Evolutionary conservation across 495 filamentous ascomycete genomes (phyloP).

Genomic region (Penicillium silybi): DNA sequence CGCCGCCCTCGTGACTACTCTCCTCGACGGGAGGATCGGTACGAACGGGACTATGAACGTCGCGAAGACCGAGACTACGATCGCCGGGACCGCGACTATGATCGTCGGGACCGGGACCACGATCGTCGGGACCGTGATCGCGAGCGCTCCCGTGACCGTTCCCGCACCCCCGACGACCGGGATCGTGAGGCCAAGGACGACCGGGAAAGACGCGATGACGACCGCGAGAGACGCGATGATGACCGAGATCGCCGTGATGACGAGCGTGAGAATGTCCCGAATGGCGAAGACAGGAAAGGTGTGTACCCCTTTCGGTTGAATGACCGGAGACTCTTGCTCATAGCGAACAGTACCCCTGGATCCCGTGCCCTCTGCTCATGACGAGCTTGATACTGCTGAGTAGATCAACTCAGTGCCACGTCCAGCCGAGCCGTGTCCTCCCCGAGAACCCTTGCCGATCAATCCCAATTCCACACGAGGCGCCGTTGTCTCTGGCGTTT

Average conservation of each 20-base stretch:
- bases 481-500: not conserved
- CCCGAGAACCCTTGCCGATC: not conserved
- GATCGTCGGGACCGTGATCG: conserved; percentile 62
- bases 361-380: conserved; percentile 78
- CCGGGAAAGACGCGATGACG: conserved; percentile 32
- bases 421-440: conserved; percentile 1
- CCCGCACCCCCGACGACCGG: conserved; percentile 57
- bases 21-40: conserved; percentile 86
- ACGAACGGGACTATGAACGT: conserved; percentile 67
- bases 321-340: conserved; percentile 9
- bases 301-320: conserved; percentile 21
- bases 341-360: conserved; percentile 52
- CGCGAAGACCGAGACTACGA: conserved; percentile 63
- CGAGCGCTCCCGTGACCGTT: conserved; percentile 56
- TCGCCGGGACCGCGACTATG: conserved; percentile 66
- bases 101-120: conserved; percentile 61
- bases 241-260: conserved; percentile 55
- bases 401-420: conserved; percentile 43
- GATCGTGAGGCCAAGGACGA: conserved; percentile 60
- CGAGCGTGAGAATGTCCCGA: conserved; percentile 46
- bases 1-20: conserved; percentile 79
- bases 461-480: not conserved
- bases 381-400: conserved; percentile 97
- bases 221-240: conserved; percentile 61
- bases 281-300: conserved; percentile 84